phyloP scores from a whole-genome alignment of 2,329 filamentous ascomycete species.

The Sphaerulina musiva region DNA sequence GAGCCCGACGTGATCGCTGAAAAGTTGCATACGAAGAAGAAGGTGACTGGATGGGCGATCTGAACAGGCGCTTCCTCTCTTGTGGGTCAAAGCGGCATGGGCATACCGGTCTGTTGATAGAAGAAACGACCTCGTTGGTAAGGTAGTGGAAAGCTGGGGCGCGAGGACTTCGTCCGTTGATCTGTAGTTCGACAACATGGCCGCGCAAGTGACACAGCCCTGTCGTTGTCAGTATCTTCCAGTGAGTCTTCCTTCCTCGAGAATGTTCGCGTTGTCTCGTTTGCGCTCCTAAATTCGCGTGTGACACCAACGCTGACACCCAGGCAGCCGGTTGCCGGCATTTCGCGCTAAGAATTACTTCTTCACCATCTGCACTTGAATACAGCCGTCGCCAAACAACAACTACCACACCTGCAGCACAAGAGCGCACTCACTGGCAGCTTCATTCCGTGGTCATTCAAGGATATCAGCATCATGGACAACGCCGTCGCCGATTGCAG shows the following conservation, averaged over 20 bases:
- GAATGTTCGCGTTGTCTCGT: neutral
- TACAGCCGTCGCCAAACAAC: neutral
- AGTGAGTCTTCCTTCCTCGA: neutral
- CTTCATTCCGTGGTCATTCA: neutral
- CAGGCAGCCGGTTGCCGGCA: neutral
- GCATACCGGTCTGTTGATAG: too few species aligned
- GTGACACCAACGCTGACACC: slow-evolving; percentile 1
- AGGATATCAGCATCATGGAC: neutral
- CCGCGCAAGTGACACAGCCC: neutral
- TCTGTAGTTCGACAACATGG: neutral
- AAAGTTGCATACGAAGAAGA: slow-evolving; percentile 34
- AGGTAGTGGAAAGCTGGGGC: too few species aligned
- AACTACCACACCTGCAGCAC: neutral
- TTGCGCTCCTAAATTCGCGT: neutral
- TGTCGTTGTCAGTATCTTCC: neutral
- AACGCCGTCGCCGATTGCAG: neutral
- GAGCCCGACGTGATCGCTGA: slow-evolving; percentile 27
- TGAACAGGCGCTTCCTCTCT: slow-evolving; percentile 14
- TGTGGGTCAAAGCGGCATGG: too few species aligned
- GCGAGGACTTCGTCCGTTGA: too few species aligned
- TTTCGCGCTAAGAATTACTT: neutral
- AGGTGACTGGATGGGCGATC: slow-evolving; percentile 35
- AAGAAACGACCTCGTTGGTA: too few species aligned
- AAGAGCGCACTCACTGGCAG: neutral
- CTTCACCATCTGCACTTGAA: neutral